Evolutionary conservation across 495 filamentous ascomycete species (phyloP), one percentile per base, ranked within the genome.

Genomic region (Astrocystis sublimbata): DNA sequence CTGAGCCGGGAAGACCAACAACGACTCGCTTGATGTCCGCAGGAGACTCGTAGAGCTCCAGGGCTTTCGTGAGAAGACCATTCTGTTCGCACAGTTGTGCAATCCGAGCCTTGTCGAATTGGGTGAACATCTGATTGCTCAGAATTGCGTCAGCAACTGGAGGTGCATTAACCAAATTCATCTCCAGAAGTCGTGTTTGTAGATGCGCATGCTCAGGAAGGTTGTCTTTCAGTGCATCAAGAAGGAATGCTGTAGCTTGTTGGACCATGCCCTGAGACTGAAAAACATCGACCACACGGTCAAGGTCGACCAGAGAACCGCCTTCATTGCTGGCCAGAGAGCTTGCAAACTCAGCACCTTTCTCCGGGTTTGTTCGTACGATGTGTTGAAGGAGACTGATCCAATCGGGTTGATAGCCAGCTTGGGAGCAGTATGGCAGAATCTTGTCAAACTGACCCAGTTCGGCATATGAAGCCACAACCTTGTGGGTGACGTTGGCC

Each of bases 121-220:
- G 85, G 1, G 90, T 91, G 78, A 99, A 98, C 85, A 99, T 96
- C 64, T 97, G 91, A 67, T 97, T 98, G 46, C 92, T 89, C 45
- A 99, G 86, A 65, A 99, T 98, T 19, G 94, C 94, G 74, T 98
- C 94, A 6, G 94, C 94, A 52, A 99, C 94, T 74, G 98, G 96
- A 10, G 94, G 93, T 0, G 96, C 96, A 69, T 96, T 93, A 73
- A 93, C 75, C 60, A 99, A 80, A 73, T 99, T 99, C 93, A 99
- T 98, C 82, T 99, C 94, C 46, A 99, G 79, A 23, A 99, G 81
- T 58, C 92, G 88, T 36, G 94, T 99, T 75, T 99, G 94, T 49
- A 98, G 81, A 65, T 92, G 86, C 46, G 87, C 93, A 62, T 99
- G 92, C 74, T 98, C 96, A 4, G 93, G 93, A 67, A 89, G 89